Evolutionary conservation across 441 rosid genomes (phyloP), one percentile per base, ranked within the genome.

Genomic region (Jatropha podagrica): DNA sequence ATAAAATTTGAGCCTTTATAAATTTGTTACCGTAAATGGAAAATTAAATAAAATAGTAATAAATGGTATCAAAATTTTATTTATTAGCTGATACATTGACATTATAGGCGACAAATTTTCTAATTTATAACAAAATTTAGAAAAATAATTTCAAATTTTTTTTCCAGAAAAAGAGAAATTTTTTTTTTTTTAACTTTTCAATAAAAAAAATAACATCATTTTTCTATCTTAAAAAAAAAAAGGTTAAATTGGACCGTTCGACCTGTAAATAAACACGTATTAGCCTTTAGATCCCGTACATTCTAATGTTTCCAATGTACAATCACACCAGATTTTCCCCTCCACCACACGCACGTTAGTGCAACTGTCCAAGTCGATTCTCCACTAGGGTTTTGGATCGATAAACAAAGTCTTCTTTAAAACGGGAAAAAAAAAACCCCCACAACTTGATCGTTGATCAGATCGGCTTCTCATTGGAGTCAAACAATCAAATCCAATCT

Each of bases 381-480:
- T 48, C 61, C 38, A 18, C 40, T 63, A 63, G 69, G 76, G 65
- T 44, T 63, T 73, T 10, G 51, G 49, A 49, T 63, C 76, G 48
- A 51, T 49, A 41, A 42, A 7, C n/a, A 72, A 27, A 32, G 0
- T 68, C 3, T 10, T n/a, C 55, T 10, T 59, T 26, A 20, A 38
- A 38, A n/a, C 41, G 51, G 51, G 74, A 14, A 52, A 32, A 38
- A 32, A 1, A 48, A 48, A 48, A 11, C 9, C 13, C 26, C 20
- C 48, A 18, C 42, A 27, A 27, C 26, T 44, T 54, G 73, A 63
- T 54, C 37, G 46, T 46, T 52, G 40, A 58, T 71, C 32, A 20
- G 32, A 20, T 69, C 60, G 11, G 37, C 59, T 40, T 40, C 8
- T 40, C 51, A 40, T 41, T 18, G 14, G 51, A 38, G 20, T 70